A percentile compares a stretch with the other conserved stretches of the same genome.
Evolutionary conservation across 1,139 yeast genomes (phyloP).

Genomic region (Hansenula sp.): DNA sequence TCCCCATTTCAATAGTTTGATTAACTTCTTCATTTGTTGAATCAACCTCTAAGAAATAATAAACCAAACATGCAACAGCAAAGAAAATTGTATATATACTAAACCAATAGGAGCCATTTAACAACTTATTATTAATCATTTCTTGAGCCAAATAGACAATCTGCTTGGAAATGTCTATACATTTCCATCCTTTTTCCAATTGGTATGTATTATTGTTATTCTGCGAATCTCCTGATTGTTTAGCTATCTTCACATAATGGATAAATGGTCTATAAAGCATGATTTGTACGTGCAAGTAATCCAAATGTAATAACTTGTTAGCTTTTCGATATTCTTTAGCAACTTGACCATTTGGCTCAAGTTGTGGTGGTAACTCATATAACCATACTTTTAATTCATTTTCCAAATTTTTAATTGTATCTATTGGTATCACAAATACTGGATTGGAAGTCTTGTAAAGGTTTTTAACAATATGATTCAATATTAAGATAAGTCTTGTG

Average conservation of each 20-base stretch:
- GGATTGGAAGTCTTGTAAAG: conserved; percentile 37
- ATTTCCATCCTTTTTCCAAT: conserved; percentile 69
- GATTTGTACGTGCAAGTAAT: conserved; percentile 65
- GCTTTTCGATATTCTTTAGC: conserved; percentile 50
- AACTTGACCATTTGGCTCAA: conserved; percentile 47
- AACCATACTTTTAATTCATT: conserved; percentile 69
- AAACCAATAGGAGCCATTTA: conserved; percentile 89
- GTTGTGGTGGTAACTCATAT: conserved; percentile 59
- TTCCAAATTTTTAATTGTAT: conserved; percentile 56
- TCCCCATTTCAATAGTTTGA: conserved; percentile 70
- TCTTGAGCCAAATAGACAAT: conserved; percentile 77
- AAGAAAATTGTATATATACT: conserved; percentile 84
- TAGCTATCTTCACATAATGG: conserved; percentile 38
- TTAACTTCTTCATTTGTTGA: conserved; percentile 47
- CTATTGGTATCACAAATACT: conserved; percentile 27
- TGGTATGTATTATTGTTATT: conserved; percentile 26
- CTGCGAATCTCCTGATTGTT: conserved; percentile 21
- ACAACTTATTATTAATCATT: conserved; percentile 62
- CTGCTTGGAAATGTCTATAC: conserved; percentile 76
- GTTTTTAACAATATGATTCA: conserved; percentile 47
- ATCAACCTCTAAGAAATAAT: conserved; percentile 67
- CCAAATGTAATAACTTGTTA: conserved; percentile 58
- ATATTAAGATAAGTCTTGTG: conserved; percentile 61
- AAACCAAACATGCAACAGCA: conserved; percentile 78
- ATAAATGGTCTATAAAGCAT: conserved; percentile 72